Conservation (phyloP, 495 filamentous ascomycete species). For the Penicillium ochrochloron region DNA sequence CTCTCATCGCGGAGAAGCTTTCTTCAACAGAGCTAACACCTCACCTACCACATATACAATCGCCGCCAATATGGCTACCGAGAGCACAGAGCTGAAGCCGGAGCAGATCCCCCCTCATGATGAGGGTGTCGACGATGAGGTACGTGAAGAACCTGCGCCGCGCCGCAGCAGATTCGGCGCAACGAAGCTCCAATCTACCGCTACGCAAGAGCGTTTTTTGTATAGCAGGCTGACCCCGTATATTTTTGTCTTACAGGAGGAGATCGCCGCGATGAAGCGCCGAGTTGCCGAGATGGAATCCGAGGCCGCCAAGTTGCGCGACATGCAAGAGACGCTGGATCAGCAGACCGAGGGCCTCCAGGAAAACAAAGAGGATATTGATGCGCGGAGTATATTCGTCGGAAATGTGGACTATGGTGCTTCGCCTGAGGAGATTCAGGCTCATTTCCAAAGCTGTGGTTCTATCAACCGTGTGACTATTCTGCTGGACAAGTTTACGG, state of each 20-base stretch:
- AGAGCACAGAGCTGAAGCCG: conserved; percentile 45
- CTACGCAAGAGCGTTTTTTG: neutral
- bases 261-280: conserved; percentile 97
- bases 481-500: conserved; percentile 95
- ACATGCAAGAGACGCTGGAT: conserved; percentile 93
- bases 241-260: conserved; percentile 62
- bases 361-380: conserved; percentile 95
- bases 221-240: neutral
- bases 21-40: conserved; percentile 12
- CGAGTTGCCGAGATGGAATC: conserved; percentile 99
- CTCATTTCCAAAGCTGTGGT: conserved; percentile 96
- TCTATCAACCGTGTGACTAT: conserved; percentile 99
- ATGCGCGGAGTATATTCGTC: conserved; percentile 95
- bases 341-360: conserved; percentile 78
- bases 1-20: conserved; percentile 18
- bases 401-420: conserved; percentile 99
- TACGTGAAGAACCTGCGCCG: conserved; percentile 27
- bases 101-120: conserved; percentile 45
- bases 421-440: conserved; percentile 97
- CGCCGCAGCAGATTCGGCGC: conserved; percentile 3
- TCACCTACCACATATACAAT: conserved; percentile 7
- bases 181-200: conserved; percentile 1
- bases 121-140: conserved; percentile 52
- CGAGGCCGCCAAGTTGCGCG: conserved; percentile 91
- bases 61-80: conserved; percentile 40